Evolutionary conservation across 2,329 filamentous ascomycete genomes (phyloP).

Genomic region (Trichoderma atrobrunneum): DNA sequence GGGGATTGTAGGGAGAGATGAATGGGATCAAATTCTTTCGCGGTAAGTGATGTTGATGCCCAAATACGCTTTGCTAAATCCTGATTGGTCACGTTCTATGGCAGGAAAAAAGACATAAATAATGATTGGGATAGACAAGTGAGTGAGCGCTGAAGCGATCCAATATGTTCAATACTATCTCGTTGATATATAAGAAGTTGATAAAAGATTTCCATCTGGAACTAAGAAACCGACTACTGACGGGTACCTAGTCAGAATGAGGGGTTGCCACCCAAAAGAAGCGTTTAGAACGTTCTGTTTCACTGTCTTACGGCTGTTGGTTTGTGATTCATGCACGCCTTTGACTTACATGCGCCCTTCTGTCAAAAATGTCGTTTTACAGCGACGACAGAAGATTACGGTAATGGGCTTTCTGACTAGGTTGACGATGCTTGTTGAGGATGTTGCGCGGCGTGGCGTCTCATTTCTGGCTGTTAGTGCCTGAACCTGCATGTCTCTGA

Average conservation of each 20-base stretch:
- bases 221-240: neutral
- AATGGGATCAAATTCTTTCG: neutral
- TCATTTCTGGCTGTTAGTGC: neutral
- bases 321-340: neutral
- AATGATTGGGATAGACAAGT: neutral
- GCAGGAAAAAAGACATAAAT: neutral
- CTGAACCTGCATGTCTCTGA: neutral
- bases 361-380: neutral
- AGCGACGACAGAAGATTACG: neutral
- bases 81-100: neutral
- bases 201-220: neutral
- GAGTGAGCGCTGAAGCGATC: neutral
- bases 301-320: neutral
- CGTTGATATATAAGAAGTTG: neutral
- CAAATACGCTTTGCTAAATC: neutral
- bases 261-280: neutral
- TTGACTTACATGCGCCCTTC: neutral
- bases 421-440: neutral
- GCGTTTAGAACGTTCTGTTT: conserved; percentile 6
- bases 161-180: neutral
- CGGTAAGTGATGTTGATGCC: neutral
- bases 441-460: neutral
- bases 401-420: neutral
- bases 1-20: neutral
- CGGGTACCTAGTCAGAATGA: neutral